phyloP scores from a whole-genome alignment of 2,329 filamentous ascomycete species.

The Pochonia chlamydosporia region DNA sequence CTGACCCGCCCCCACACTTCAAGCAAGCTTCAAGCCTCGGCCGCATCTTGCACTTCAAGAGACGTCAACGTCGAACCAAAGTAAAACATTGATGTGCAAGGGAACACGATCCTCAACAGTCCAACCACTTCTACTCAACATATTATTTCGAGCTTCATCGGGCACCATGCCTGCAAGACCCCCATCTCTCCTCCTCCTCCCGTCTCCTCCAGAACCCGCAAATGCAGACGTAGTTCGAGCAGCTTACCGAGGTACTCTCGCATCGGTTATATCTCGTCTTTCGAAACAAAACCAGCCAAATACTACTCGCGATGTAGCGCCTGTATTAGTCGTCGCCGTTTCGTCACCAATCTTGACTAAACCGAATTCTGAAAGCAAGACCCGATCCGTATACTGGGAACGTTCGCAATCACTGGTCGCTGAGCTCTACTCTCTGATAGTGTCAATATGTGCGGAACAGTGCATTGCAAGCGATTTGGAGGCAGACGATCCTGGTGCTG shows the following conservation, averaged over 20 bases:
- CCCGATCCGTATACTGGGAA: constrained; percentile 50
- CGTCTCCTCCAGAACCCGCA: constrained; percentile 54
- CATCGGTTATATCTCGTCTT: constrained; percentile 45
- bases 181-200: constrained; percentile 54
- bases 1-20: no score
- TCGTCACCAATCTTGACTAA: constrained; percentile 54
- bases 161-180: constrained; percentile 2
- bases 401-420: constrained; percentile 70
- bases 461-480: constrained; percentile 53
- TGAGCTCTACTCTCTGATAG: constrained; percentile 71
- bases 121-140: no score
- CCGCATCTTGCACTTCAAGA: no score
- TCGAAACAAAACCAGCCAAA: constrained; percentile 23
- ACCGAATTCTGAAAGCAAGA: constrained; percentile 32
- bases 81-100: no score
- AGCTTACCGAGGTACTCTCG: constrained; percentile 56
- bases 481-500: constrained; percentile 53
- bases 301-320: constrained; percentile 23
- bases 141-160: no score
- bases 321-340: constrained; percentile 50
- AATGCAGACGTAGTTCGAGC: constrained; percentile 45
- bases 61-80: no score
- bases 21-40: no score
- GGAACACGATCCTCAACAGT: no score
- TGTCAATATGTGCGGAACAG: constrained; percentile 61